Percentiles rank a stretch among this genome's conserved stretches.
Conservation (phyloP, 495 filamentous ascomycete genomes). For the Trichoderma parareesei region DNA sequence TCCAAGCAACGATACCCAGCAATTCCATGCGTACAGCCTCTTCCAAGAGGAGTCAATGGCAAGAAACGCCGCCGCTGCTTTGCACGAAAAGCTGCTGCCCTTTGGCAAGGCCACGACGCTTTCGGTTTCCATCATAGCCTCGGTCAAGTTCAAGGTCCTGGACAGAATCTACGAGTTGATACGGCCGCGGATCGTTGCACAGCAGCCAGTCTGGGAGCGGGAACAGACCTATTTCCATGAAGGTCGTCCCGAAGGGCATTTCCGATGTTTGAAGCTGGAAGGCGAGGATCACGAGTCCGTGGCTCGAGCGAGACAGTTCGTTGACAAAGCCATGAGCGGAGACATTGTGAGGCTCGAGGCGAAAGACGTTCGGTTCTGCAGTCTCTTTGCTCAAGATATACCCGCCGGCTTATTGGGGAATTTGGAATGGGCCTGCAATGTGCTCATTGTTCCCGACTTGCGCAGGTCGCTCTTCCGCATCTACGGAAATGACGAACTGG, state of each 20-base stretch:
- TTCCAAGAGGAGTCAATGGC: neutral
- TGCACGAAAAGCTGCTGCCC: neutral
- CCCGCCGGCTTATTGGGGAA: slow-evolving; percentile 14
- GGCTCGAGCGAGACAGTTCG: slow-evolving; percentile 26
- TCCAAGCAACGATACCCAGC: neutral
- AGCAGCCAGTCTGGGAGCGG: neutral
- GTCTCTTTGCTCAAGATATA: slow-evolving; percentile 16
- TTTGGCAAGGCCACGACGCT: neutral
- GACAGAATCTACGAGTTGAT: neutral
- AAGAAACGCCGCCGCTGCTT: neutral
- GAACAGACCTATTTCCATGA: neutral
- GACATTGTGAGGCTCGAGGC: slow-evolving; percentile 15
- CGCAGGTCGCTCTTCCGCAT: slow-evolving; percentile 20
- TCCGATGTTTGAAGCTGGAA: neutral
- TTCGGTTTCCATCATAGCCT: neutral
- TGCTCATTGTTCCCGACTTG: slow-evolving; percentile 28
- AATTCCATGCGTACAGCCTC: neutral
- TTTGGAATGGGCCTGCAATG: slow-evolving; percentile 15
- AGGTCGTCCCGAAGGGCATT: neutral
- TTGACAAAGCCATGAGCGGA: slow-evolving; percentile 25
- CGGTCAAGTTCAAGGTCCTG: neutral
- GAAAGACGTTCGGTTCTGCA: slow-evolving; percentile 23
- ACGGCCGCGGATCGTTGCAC: neutral
- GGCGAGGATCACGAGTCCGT: slow-evolving; percentile 25
- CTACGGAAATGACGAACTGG: neutral